These are phyloP conservation scores for Edaphochlamys debaryana DNA, from an alignment of 139 green algal genomes.

Conservation along the genomic window DNA sequence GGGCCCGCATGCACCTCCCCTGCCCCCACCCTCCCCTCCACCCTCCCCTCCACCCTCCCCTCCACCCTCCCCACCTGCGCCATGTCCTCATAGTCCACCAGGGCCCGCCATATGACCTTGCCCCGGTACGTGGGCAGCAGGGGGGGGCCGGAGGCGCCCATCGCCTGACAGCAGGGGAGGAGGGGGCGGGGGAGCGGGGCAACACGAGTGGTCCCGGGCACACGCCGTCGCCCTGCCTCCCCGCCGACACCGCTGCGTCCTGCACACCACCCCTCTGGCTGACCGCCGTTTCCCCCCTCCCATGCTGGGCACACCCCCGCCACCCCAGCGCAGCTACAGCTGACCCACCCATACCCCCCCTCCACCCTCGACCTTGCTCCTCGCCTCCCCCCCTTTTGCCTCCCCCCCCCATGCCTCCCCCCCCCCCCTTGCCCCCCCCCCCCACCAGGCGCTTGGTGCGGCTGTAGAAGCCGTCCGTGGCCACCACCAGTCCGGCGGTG, in stretches of 20 bases:
- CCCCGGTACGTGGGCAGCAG: not conserved
- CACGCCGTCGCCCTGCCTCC: too few relatives aligned
- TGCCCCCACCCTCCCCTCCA: too few relatives aligned
- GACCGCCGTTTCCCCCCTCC: too few relatives aligned
- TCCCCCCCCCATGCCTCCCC: not conserved
- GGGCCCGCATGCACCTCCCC: too few relatives aligned
- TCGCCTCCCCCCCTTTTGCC: too few relatives aligned
- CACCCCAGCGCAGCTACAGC: too few relatives aligned
- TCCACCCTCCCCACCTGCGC: not conserved
- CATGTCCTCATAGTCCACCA: not conserved
- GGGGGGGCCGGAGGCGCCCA: not conserved
- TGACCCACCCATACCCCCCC: too few relatives aligned
- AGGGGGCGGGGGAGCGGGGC: not conserved
- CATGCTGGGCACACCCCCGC: too few relatives aligned
- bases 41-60: too few relatives aligned
- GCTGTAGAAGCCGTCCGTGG: constrained; percentile 17
- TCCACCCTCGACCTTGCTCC: too few relatives aligned
- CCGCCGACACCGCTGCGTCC: too few relatives aligned
- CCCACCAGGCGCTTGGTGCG: constrained; percentile 23
- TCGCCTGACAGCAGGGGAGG: not conserved
- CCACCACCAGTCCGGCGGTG: not conserved
- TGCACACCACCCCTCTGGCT: too few relatives aligned
- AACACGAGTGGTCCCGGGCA: not conserved
- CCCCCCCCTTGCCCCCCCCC: not conserved
- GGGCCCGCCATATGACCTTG: constrained; percentile 12